Evolutionary conservation across 2,329 filamentous ascomycete species (phyloP).

Genomic region (Aspergillus sp.): DNA sequence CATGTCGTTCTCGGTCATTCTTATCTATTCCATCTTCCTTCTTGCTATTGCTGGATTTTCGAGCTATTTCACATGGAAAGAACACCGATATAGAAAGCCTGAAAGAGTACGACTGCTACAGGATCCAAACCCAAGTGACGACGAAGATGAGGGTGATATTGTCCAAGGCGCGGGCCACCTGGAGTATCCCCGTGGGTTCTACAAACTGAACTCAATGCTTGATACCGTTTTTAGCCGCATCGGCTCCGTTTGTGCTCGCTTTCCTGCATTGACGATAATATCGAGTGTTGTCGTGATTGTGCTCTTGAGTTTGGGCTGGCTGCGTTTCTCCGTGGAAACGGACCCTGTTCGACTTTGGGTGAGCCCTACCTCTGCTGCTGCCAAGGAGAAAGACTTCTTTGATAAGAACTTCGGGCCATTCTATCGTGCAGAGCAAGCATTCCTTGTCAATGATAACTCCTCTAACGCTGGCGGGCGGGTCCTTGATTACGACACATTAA

Average conservation of each 20-base stretch:
- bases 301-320: constrained; percentile 82
- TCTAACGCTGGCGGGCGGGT: constrained; percentile 68
- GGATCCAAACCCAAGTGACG: constrained; percentile 79
- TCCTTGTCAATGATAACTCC: constrained; percentile 83
- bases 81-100: constrained; percentile 70
- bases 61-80: constrained; percentile 73
- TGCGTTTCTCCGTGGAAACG: constrained; percentile 83
- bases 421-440: constrained; percentile 89
- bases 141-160: constrained; percentile 89
- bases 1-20: constrained; percentile 86
- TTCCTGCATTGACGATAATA: constrained; percentile 79
- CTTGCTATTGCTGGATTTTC: constrained; percentile 65
- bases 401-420: constrained; percentile 93
- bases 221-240: constrained; percentile 78
- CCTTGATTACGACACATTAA: constrained; percentile 80
- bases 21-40: constrained; percentile 77
- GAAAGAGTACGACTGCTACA: constrained; percentile 85
- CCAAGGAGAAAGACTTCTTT: constrained; percentile 91
- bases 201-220: constrained; percentile 79
- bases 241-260: constrained; percentile 76
- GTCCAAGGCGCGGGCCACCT: constrained; percentile 74
- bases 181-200: constrained; percentile 75
- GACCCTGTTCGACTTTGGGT: constrained; percentile 95
- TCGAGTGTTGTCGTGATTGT: constrained; percentile 72
- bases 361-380: constrained; percentile 86